Base-by-base conservation (phyloP, 2,329 filamentous ascomycete genomes). In the Hirsutella minnesotensis region DNA sequence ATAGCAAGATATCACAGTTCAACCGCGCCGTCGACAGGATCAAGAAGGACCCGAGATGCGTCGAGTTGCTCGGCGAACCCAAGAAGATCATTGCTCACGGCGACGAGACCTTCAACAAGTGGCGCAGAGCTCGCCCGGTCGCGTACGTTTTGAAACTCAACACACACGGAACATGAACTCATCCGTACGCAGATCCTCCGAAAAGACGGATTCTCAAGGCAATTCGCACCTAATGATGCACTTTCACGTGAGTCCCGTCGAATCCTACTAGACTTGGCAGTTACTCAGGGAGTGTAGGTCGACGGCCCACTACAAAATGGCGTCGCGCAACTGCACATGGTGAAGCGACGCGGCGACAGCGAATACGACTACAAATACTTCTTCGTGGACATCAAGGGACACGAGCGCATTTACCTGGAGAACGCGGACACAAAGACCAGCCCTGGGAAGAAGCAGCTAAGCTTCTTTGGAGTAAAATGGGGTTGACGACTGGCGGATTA, bases 1-100 rank as follows among this genome's bases (percentile, higher is more conserved):
- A 89, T 56, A 92, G 86, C 68, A 89, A 87, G 63, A 90, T 83
- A 15, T 77, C 80, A 44, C 80, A 92, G 58, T 95, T 94, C 72
- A 94, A 94, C 65, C 81, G 84, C 49, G 86, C 86, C 1, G 83
- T 94, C 39, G 77, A 85, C 55, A 79, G 80, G 47, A 80, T 96
- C 58, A 86, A 82, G 58, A 72, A 74, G 41, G 83, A 94, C 56
- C 60, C 74, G 1, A 70, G 77, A 44, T 94, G 86, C 56, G 68
- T 80, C 22, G 77, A 82, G 44, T 59, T 94, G 7, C 73, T 96
- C 1, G 88, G 88, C 13, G 79, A 86, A 15, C 64, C 73, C 33
- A 80, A 79, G 47, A 75, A 88, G 57, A 90, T 96, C 44, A 72
- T 70, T 19, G 87, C 88, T 0, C 85, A 83, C 60, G 90, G 90